Conservation (phyloP, 331 rosid species). For the Acacia pycnantha region DNA sequence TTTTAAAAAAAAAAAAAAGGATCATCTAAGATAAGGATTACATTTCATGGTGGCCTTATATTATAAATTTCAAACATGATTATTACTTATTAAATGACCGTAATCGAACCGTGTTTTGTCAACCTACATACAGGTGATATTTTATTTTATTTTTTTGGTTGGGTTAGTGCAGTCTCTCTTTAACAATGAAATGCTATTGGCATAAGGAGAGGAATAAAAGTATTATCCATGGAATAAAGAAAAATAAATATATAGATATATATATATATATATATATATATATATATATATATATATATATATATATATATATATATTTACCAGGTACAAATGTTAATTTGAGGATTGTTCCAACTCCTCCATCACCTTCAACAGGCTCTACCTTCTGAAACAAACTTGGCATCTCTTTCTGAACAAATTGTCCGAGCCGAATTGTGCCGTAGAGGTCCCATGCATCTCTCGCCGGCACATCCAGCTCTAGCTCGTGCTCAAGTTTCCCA, state of each 20-base stretch:
- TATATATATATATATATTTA: background rate
- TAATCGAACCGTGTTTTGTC: background rate
- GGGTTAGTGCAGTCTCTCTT: background rate
- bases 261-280: no score
- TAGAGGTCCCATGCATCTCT: conserved; percentile 42
- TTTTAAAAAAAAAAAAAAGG: no score
- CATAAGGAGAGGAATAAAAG: background rate
- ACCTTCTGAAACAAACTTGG: conserved; percentile 29
- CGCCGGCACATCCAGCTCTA: conserved; percentile 36
- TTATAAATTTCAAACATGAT: background rate
- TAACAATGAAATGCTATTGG: background rate
- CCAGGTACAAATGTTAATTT: conserved; percentile 58
- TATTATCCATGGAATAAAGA: background rate
- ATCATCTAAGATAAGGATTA: no score
- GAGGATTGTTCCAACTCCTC: conserved; percentile 63
- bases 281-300: no score
- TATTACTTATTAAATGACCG: background rate
- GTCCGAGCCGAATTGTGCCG: background rate
- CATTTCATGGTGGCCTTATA: no score
- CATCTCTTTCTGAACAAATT: conserved; percentile 31
- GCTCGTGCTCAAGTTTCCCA: conserved; percentile 35
- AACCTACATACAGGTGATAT: no score
- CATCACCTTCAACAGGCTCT: conserved; percentile 61
- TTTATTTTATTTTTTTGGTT: no score
- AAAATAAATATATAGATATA: background rate